Conservation (phyloP, 495 filamentous ascomycete species). For the Neurospora sp. region DNA sequence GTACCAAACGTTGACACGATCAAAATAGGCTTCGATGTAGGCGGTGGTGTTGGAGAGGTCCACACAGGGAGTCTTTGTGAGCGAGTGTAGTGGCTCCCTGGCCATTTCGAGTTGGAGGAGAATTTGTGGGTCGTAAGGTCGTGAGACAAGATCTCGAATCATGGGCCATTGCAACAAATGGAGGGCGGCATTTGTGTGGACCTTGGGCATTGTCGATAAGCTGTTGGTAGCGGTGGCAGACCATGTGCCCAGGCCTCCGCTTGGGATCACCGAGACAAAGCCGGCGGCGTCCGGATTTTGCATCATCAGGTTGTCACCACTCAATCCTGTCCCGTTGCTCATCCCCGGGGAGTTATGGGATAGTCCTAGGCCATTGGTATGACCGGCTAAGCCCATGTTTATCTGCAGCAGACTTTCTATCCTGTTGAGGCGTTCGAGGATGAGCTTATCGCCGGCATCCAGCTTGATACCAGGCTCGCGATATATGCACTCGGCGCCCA, state of each 20-base stretch:
- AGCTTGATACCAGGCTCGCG: slow-evolving; percentile 81
- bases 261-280: slow-evolving; percentile 50
- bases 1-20: slow-evolving; percentile 74
- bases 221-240: slow-evolving; percentile 50
- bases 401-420: slow-evolving; percentile 72
- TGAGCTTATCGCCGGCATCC: slow-evolving; percentile 76
- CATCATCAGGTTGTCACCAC: slow-evolving; percentile 51
- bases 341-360: slow-evolving; percentile 54
- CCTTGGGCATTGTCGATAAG: slow-evolving; percentile 76
- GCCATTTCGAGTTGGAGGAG: slow-evolving; percentile 75
- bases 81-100: slow-evolving; percentile 57
- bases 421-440: slow-evolving; percentile 62
- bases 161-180: slow-evolving; percentile 73
- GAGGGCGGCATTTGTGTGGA: slow-evolving; percentile 69
- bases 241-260: slow-evolving; percentile 65
- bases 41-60: slow-evolving; percentile 65
- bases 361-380: slow-evolving; percentile 32
- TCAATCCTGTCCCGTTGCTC: slow-evolving; percentile 58
- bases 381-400: slow-evolving; percentile 39
- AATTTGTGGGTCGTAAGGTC: slow-evolving; percentile 68
- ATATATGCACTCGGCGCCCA: slow-evolving; percentile 75
- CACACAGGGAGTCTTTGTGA: slow-evolving; percentile 50
- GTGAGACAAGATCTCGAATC: slow-evolving; percentile 64
- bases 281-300: slow-evolving; percentile 21
- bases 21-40: slow-evolving; percentile 70